These are phyloP conservation scores for Cladophialophora carrionii DNA, from an alignment of 2,329 filamentous ascomycete species.

Conservation along the genomic window DNA sequence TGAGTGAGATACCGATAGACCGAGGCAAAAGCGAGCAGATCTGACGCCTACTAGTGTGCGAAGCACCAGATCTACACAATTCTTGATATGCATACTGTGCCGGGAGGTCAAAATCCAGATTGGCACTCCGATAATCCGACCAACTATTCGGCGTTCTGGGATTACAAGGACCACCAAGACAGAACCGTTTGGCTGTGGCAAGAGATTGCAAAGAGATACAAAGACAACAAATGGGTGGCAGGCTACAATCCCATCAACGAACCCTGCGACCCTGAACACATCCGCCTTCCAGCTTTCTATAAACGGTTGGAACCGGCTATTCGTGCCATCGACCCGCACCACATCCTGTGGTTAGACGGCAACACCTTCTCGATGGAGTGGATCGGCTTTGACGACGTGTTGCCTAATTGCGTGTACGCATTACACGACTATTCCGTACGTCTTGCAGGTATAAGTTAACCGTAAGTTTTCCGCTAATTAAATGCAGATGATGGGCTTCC, in stretches of 20 bases:
- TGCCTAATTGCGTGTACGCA: constrained; percentile 53
- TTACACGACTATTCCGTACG: constrained; percentile 44
- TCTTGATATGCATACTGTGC: constrained; percentile 55
- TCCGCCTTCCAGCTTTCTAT: constrained; percentile 52
- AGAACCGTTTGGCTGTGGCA: constrained; percentile 55
- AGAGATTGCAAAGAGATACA: constrained; percentile 53
- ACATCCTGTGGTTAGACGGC: constrained; percentile 52
- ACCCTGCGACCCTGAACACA: constrained; percentile 53
- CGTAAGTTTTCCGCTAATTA: constrained; percentile 1
- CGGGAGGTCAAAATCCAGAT: constrained; percentile 56
- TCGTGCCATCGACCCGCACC: constrained; percentile 50
- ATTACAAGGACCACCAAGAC: constrained; percentile 56
- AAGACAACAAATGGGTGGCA: constrained; percentile 51
- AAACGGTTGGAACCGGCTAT: constrained; percentile 52
- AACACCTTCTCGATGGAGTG: constrained; percentile 54
- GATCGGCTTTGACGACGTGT: constrained; percentile 47
- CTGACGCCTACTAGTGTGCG: constrained; percentile 42
- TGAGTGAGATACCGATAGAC: background rate
- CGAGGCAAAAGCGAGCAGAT: background rate
- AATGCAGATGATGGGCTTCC: constrained; percentile 47
- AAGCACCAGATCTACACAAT: constrained; percentile 55
- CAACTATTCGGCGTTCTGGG: constrained; percentile 55
- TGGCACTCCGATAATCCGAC: constrained; percentile 57
- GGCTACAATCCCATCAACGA: constrained; percentile 59
- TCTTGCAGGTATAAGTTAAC: background rate